These are phyloP conservation scores for Pseudozyma hubeiensis DNA, from an alignment of 1,284 basidiomycete genomes.

Conservation along the genomic window DNA sequence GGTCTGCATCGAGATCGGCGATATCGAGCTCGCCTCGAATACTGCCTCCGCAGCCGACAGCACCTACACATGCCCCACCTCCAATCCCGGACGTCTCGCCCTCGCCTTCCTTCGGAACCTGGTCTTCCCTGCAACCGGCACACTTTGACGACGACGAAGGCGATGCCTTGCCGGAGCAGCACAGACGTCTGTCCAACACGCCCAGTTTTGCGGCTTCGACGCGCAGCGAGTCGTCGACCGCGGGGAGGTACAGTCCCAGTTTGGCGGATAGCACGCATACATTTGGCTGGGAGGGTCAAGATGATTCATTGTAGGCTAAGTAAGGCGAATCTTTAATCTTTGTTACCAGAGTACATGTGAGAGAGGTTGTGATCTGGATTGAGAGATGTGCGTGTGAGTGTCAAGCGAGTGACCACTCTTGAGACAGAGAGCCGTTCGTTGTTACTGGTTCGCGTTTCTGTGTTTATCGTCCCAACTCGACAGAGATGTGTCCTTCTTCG, in stretches of 20 bases:
- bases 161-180: not conserved
- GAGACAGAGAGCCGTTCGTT: too few species aligned
- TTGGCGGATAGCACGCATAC: constrained; percentile 25
- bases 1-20: not conserved
- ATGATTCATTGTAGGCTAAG: constrained; percentile 1
- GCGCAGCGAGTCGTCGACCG: not conserved
- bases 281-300: constrained; percentile 25
- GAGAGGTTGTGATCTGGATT: too few species aligned
- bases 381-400: too few species aligned
- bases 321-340: too few species aligned
- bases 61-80: not conserved
- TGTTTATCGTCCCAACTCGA: too few species aligned
- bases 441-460: too few species aligned
- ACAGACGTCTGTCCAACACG: constrained; percentile 5
- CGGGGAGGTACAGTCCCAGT: not conserved
- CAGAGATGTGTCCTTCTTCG: too few species aligned
- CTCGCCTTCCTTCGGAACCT: not conserved
- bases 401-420: too few species aligned
- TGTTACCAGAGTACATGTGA: too few species aligned
- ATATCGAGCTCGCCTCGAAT: not conserved
- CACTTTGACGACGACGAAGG: too few species aligned
- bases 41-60: not conserved
- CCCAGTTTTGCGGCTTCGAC: constrained; percentile 1
- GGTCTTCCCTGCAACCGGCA: not conserved
- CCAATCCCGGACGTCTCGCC: not conserved